Percentiles rank a stretch among this genome's conserved stretches.
These are phyloP conservation scores for Crotalaria pallida DNA, from an alignment of 306 rosid species.

Conservation along the genomic window DNA sequence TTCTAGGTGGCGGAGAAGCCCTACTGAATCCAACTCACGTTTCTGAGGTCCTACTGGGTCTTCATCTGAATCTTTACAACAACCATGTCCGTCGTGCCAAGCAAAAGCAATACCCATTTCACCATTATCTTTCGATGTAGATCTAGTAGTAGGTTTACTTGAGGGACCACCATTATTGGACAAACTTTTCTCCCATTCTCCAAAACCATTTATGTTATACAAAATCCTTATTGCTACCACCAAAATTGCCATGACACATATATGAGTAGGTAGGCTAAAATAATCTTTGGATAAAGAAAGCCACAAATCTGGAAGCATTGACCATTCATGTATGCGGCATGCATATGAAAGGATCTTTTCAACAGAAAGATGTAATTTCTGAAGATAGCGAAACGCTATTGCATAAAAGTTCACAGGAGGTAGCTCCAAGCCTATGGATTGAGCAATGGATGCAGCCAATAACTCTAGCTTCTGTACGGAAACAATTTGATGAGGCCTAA, in stretches of 20 bases:
- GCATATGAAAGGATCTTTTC: constrained; percentile 63
- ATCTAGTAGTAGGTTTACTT: constrained; percentile 6
- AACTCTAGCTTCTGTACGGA: constrained; percentile 64
- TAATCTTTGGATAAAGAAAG: constrained; percentile 54
- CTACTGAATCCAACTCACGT: constrained; percentile 37
- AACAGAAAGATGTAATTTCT: constrained; percentile 53
- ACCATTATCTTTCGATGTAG: constrained; percentile 12
- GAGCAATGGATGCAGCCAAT: constrained; percentile 65
- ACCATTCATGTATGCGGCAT: constrained; percentile 69
- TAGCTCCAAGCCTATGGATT: constrained; percentile 55
- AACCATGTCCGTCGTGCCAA: constrained; percentile 10
- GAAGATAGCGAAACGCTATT: constrained; percentile 56
- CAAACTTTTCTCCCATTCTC: constrained; percentile 85
- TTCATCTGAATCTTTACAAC: constrained; percentile 17
- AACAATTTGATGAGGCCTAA: constrained; percentile 57
- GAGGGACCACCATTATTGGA: constrained; percentile 26
- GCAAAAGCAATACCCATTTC: constrained; percentile 23
- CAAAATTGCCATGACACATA: constrained; percentile 73
- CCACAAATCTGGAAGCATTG: constrained; percentile 80
- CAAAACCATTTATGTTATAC: constrained; percentile 71
- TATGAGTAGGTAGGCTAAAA: constrained; percentile 73
- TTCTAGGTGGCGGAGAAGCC: constrained; percentile 58
- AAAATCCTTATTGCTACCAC: constrained; percentile 70
- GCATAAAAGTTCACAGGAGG: constrained; percentile 90
- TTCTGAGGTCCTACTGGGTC: constrained; percentile 23